These are phyloP conservation scores for Arthrobotrys entomopaga DNA, from an alignment of 2,329 filamentous ascomycete genomes.

Conservation along the genomic window DNA sequence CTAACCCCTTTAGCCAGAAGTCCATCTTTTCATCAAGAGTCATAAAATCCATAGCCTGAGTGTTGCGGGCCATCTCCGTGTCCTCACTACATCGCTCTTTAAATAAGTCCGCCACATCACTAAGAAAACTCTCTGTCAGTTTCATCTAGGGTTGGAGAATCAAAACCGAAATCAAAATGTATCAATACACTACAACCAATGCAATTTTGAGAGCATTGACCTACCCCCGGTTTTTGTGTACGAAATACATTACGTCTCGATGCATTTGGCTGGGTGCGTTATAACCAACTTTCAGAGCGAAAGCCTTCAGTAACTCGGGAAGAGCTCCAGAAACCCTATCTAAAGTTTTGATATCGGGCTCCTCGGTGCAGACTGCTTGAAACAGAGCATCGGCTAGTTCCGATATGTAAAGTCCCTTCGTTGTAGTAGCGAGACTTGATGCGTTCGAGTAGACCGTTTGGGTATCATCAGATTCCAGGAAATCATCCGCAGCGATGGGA, in stretches of 20 bases:
- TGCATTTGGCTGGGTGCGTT: slow-evolving; percentile 20
- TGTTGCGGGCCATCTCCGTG: no score
- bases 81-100: neutral
- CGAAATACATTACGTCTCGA: slow-evolving; percentile 31
- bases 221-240: slow-evolving; percentile 18
- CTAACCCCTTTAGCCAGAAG: neutral
- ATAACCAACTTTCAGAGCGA: slow-evolving; percentile 32
- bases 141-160: no score
- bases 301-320: slow-evolving; percentile 21
- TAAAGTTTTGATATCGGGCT: neutral
- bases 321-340: slow-evolving; percentile 8
- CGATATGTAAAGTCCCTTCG: slow-evolving; percentile 16
- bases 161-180: neutral
- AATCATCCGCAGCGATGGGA: no score
- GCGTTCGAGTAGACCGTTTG: slow-evolving; percentile 30
- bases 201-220: slow-evolving; percentile 5
- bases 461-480: no score
- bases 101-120: slow-evolving; percentile 5
- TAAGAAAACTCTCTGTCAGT: neutral
- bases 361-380: neutral
- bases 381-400: slow-evolving; percentile 21
- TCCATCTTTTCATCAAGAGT: slow-evolving; percentile 1
- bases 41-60: slow-evolving; percentile 2
- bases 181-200: neutral
- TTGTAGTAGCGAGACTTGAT: slow-evolving; percentile 13